A percentile compares a stretch with the other conserved stretches of the same genome.
These are phyloP conservation scores for Gossypium gossypioides DNA, from an alignment of 441 rosid genomes.

Conservation along the genomic window DNA sequence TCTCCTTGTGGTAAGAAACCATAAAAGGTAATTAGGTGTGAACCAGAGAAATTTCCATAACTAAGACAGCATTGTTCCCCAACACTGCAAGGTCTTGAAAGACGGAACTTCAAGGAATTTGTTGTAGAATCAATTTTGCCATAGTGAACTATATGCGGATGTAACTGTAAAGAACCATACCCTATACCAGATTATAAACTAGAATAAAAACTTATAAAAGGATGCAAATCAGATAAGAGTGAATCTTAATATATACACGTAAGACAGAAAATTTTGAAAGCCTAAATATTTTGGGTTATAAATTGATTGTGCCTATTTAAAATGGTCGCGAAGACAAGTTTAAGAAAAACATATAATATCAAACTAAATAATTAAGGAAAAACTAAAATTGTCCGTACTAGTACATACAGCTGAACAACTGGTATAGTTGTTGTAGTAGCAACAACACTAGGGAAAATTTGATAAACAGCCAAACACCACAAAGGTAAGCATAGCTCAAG, in stretches of 20 bases:
- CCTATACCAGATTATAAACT: constrained; percentile 7
- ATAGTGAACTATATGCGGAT: constrained; percentile 66
- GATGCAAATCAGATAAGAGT: not conserved
- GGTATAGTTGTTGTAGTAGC: not conserved
- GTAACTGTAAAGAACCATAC: constrained; percentile 33
- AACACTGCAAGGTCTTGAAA: constrained; percentile 56
- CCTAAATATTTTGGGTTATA: not conserved
- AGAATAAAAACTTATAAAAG: not conserved
- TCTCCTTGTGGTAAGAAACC: constrained; percentile 76
- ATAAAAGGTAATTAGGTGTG: constrained; percentile 74
- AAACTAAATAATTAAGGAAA: not conserved
- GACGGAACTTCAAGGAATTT: constrained; percentile 58
- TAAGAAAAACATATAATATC: not conserved
- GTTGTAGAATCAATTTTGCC: constrained; percentile 65
- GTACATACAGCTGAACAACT: not conserved
- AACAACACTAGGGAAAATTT: not conserved
- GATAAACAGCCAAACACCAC: not conserved
- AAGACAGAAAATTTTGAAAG: constrained; percentile 3
- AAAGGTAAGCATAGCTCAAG: not conserved
- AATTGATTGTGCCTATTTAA: not conserved
- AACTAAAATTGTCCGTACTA: not conserved
- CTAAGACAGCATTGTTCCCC: constrained; percentile 85
- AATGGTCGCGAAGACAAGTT: not conserved
- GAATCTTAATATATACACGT: not conserved
- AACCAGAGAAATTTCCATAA: constrained; percentile 74